Evolutionary conservation across 2,329 filamentous ascomycete genomes (phyloP).

Genomic region (Biscogniauxia mediterranea): DNA sequence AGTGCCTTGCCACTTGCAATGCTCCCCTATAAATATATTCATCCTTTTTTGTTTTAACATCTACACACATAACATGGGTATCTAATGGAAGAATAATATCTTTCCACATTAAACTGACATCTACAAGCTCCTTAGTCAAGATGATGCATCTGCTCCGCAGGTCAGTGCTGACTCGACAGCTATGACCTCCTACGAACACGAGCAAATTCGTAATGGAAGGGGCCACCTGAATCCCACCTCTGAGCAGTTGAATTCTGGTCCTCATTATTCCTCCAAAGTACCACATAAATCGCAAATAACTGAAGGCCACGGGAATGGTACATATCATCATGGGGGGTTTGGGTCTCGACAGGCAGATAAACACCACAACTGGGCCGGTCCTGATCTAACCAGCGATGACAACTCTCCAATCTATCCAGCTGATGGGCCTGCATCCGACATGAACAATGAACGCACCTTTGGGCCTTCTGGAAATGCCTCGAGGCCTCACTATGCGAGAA

Average conservation of each 20-base stretch:
- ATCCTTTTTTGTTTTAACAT: not conserved
- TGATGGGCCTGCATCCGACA: slow-evolving; percentile 19
- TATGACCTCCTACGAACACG: slow-evolving; percentile 7
- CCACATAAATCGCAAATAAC: not conserved
- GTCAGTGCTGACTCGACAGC: slow-evolving; percentile 6
- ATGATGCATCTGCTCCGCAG: slow-evolving; percentile 10
- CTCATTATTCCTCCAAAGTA: slow-evolving; percentile 4
- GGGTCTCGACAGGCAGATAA: slow-evolving; percentile 9
- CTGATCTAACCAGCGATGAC: slow-evolving; percentile 15
- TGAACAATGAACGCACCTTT: slow-evolving; percentile 8
- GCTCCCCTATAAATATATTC: not conserved
- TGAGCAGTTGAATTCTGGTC: slow-evolving; percentile 3
- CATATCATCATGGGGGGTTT: slow-evolving; percentile 7
- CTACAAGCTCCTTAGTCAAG: slow-evolving; percentile 23
- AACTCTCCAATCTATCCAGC: slow-evolving; percentile 22
- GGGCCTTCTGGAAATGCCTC: slow-evolving; percentile 4
- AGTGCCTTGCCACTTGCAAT: slow-evolving; percentile 18
- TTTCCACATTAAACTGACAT: slow-evolving; percentile 3
- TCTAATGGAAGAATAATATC: slow-evolving; percentile 15
- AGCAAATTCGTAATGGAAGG: slow-evolving; percentile 8
- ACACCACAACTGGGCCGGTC: slow-evolving; percentile 21
- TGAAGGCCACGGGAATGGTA: slow-evolving; percentile 2
- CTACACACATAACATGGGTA: slow-evolving; percentile 4
- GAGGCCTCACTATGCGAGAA: slow-evolving; percentile 35
- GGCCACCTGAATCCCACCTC: slow-evolving; percentile 4